Conservation (phyloP, 179 eudicot genomes). For the Vitellaria paradoxa region DNA sequence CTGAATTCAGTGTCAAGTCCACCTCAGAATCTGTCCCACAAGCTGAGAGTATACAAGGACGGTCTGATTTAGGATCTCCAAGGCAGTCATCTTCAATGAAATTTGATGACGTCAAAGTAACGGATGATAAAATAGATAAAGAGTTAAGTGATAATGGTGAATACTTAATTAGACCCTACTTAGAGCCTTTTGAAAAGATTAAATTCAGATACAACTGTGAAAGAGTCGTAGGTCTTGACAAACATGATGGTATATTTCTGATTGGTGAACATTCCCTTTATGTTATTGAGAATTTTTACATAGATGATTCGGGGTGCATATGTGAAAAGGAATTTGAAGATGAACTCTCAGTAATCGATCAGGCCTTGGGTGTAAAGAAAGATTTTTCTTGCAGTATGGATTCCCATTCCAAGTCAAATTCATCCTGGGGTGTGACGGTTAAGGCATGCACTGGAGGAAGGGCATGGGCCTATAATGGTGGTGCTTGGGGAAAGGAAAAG, state of each 20-base stretch:
- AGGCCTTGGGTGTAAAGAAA: conserved; percentile 96
- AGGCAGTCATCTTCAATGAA: conserved; percentile 57
- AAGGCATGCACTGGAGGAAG: conserved; percentile 74
- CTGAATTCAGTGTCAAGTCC: conserved; percentile 65
- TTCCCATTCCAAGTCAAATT: conserved; percentile 84
- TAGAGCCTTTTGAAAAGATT: conserved; percentile 85
- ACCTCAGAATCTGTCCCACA: conserved; percentile 52
- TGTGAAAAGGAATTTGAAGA: conserved; percentile 95
- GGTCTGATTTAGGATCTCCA: conserved; percentile 70
- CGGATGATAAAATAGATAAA: conserved; percentile 72
- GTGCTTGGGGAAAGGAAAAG: conserved; percentile 99
- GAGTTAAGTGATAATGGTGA: conserved; percentile 90
- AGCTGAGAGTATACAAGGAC: conserved; percentile 63
- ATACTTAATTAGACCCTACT: conserved; percentile 90
- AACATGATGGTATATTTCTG: conserved; percentile 97
- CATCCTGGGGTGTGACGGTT: conserved; percentile 62
- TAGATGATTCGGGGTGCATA: conserved; percentile 85
- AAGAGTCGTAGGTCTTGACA: conserved; percentile 94
- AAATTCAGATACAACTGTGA: conserved; percentile 91
- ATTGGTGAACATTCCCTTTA: conserved; percentile 93
- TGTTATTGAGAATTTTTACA: conserved; percentile 87
- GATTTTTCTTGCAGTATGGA: conserved; percentile 71
- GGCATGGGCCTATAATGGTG: conserved; percentile 99
- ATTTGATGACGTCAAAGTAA: conserved; percentile 53
- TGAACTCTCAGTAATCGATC: conserved; percentile 91